Conservation (phyloP, 495 filamentous ascomycete species). For the Cercophora samala region DNA sequence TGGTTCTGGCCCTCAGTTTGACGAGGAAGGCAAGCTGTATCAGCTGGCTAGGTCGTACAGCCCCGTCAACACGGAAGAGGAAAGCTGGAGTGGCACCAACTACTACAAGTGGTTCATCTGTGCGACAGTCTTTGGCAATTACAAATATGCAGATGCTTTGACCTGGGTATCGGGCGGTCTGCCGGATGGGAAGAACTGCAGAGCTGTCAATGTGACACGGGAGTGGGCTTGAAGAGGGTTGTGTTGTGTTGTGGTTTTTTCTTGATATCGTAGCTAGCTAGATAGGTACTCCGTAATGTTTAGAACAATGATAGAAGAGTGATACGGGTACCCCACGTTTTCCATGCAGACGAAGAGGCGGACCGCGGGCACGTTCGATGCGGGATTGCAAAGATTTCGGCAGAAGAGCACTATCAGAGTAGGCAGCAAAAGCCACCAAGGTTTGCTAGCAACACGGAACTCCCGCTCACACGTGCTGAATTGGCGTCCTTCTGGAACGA, state of each 20-base stretch:
- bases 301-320: not conserved
- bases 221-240: not conserved
- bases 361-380: not conserved
- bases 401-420: not conserved
- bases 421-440: not conserved
- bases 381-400: not conserved
- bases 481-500: not conserved
- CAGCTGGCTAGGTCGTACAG: not conserved
- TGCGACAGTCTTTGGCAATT: not conserved
- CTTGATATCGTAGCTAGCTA: not conserved
- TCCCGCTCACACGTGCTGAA: slow-evolving; percentile 2
- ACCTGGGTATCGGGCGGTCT: not conserved
- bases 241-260: not conserved
- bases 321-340: not conserved
- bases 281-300: not conserved
- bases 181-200: not conserved
- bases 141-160: not conserved
- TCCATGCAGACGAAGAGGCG: not conserved
- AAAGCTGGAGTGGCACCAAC: not conserved
- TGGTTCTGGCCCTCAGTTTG: not conserved
- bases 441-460: not conserved
- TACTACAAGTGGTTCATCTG: slow-evolving; percentile 2
- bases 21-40: not conserved
- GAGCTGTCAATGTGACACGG: slow-evolving; percentile 4
- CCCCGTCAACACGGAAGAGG: not conserved